phyloP scores from a whole-genome alignment of 2,329 filamentous ascomycete genomes.

The Trichophyton equinum region DNA sequence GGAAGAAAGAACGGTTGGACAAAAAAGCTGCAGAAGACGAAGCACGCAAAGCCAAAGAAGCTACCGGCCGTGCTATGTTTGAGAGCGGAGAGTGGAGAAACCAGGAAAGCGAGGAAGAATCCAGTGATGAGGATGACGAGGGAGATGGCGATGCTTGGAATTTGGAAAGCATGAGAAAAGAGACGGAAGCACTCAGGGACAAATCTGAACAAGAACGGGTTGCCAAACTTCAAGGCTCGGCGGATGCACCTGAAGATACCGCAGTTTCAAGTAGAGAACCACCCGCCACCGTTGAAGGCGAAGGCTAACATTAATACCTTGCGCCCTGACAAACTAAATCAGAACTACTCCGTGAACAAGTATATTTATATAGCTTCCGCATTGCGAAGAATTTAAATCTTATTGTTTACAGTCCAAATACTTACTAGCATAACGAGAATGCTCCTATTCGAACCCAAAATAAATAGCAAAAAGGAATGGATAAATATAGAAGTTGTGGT shows the following conservation, averaged over 20 bases:
- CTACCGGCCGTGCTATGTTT: slow-evolving; percentile 86
- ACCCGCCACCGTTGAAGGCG: not conserved
- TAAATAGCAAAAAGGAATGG: no score
- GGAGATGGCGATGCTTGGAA: slow-evolving; percentile 28
- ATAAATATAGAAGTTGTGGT: no score
- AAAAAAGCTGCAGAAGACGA: slow-evolving; percentile 95
- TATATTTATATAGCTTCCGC: no score
- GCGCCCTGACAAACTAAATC: no score
- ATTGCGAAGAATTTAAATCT: no score
- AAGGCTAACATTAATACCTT: not conserved
- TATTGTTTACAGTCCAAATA: no score
- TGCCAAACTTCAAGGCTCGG: slow-evolving; percentile 23
- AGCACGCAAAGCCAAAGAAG: slow-evolving; percentile 82
- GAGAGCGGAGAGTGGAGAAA: slow-evolving; percentile 87
- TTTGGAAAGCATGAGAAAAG: slow-evolving; percentile 73
- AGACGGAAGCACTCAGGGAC: slow-evolving; percentile 66
- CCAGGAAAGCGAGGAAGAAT: slow-evolving; percentile 50
- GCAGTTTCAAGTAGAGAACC: not conserved
- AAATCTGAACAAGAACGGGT: slow-evolving; percentile 66
- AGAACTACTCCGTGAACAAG: no score
- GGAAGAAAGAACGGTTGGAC: slow-evolving; percentile 87
- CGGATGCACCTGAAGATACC: not conserved
- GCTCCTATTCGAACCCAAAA: no score
- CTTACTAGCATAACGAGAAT: no score
- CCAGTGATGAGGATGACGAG: slow-evolving; percentile 50